Percentiles rank a stretch among this genome's conserved stretches.
Conservation (phyloP, 306 rosid genomes). For the Pyrus betulifolia region DNA sequence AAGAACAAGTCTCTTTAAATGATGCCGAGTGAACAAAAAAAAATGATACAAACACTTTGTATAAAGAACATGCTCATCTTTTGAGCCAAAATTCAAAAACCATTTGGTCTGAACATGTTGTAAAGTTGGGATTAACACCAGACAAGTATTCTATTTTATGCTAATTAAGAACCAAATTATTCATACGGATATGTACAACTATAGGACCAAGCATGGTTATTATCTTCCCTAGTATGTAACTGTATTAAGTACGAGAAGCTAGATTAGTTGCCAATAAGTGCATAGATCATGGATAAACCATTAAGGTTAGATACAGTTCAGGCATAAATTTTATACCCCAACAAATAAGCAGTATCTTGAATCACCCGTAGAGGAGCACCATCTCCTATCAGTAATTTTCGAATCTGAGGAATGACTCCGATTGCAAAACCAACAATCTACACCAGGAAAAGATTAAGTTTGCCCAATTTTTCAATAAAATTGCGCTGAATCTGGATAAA, state of each 20-base stretch:
- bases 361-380: constrained; percentile 69
- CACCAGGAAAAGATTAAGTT: background rate
- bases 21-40: background rate
- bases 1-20: background rate
- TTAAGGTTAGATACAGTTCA: background rate
- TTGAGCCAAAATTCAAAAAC: too few species aligned
- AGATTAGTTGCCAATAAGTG: too few species aligned
- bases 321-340: constrained; percentile 43
- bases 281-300: too few species aligned
- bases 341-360: constrained; percentile 50
- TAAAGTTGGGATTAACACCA: too few species aligned
- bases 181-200: too few species aligned
- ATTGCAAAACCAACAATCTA: constrained; percentile 58
- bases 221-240: too few species aligned
- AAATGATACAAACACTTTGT: background rate
- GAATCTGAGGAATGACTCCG: constrained; percentile 49
- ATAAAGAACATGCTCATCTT: too few species aligned
- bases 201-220: too few species aligned
- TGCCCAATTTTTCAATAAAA: background rate
- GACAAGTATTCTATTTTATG: too few species aligned
- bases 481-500: background rate
- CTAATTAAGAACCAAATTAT: too few species aligned
- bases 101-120: too few species aligned
- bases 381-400: constrained; percentile 41
- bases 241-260: too few species aligned